Conservation (phyloP, 495 filamentous ascomycete genomes). For the Neurospora intermedia region DNA sequence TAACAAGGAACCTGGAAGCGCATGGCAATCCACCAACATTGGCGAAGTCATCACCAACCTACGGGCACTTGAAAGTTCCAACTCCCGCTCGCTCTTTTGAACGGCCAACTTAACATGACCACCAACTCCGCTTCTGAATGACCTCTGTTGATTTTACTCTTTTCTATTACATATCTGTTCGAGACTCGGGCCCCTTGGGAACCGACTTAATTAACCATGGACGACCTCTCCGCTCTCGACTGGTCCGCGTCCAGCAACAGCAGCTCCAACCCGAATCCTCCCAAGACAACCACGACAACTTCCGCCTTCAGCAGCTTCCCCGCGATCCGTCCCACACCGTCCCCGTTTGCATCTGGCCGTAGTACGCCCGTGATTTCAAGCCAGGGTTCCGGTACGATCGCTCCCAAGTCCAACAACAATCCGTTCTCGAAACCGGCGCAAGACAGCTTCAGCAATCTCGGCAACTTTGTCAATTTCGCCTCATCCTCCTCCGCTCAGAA, state of each 20-base stretch:
- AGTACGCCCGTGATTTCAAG: conserved; percentile 52
- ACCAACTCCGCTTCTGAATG: background rate
- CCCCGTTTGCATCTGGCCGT: conserved; percentile 49
- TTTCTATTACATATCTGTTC: background rate
- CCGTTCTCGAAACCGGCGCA: conserved; percentile 51
- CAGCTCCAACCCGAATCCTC: conserved; percentile 29
- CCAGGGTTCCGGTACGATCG: conserved; percentile 39
- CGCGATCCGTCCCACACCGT: conserved; percentile 49
- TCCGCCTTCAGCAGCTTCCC: conserved; percentile 43
- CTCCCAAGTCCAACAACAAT: conserved; percentile 28
- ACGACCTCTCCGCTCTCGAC: conserved; percentile 43
- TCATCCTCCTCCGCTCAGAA: conserved; percentile 42
- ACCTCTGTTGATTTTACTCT: background rate
- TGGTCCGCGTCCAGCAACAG: conserved; percentile 35
- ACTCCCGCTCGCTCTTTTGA: background rate
- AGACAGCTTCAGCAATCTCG: conserved; percentile 85
- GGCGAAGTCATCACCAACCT: background rate
- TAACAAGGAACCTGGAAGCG: background rate
- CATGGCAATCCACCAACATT: background rate
- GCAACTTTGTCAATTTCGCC: conserved; percentile 71
- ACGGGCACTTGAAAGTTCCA: background rate
- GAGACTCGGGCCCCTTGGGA: background rate
- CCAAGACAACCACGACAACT: conserved; percentile 31
- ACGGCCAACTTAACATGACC: background rate
- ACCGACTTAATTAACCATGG: conserved; percentile 27